These are phyloP conservation scores for Fraxinus paxiana DNA, from an alignment of 305 asterid species.

Conservation along the genomic window DNA sequence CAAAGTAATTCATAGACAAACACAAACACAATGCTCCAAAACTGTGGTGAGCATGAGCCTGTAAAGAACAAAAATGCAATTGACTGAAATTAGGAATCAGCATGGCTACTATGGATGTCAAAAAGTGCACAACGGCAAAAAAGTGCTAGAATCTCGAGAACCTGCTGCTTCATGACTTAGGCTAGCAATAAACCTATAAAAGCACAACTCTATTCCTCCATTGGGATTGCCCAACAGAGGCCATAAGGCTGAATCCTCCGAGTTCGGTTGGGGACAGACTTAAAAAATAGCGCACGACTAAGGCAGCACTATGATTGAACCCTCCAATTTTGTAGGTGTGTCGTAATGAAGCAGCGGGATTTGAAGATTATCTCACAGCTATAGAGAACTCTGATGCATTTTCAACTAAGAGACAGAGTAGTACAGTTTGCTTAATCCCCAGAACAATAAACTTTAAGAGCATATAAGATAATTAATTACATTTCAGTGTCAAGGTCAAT, in stretches of 20 bases:
- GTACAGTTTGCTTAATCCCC: neutral
- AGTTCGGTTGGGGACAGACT: neutral
- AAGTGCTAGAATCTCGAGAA: neutral
- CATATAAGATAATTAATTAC: neutral
- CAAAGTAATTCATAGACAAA: constrained; percentile 59
- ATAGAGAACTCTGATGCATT: neutral
- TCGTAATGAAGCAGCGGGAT: neutral
- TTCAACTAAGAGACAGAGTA: neutral
- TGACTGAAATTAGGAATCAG: neutral
- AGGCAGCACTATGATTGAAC: neutral
- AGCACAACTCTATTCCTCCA: neutral
- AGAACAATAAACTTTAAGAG: neutral
- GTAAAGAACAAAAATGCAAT: constrained; percentile 20
- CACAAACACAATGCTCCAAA: constrained; percentile 57
- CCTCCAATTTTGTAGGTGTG: neutral
- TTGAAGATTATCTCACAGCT: neutral
- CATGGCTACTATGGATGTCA: neutral
- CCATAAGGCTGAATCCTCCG: neutral
- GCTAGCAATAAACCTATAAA: neutral
- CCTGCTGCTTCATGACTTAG: neutral
- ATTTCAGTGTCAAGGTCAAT: constrained; percentile 14
- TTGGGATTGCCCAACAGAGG: neutral
- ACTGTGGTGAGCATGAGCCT: constrained; percentile 60
- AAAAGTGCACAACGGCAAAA: neutral
- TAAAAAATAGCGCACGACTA: neutral